Conservation (phyloP, 768 basidiomycete species). For the Tubosaeta sp. region DNA sequence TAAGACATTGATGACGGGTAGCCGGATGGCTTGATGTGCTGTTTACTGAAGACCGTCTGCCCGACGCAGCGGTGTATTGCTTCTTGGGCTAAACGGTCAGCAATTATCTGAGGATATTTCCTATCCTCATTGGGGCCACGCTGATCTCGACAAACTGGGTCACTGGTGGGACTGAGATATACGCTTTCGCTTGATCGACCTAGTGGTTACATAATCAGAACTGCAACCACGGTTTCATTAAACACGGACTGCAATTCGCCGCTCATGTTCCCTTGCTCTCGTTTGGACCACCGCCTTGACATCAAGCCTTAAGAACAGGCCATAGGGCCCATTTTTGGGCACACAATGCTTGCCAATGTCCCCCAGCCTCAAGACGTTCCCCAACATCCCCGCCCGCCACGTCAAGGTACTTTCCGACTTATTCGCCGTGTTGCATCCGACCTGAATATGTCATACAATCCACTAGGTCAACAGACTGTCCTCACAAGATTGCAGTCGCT, state of each 20-base stretch:
- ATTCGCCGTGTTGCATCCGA: conserved; percentile 4
- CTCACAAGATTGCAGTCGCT: conserved; percentile 50
- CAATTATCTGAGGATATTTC: not conserved
- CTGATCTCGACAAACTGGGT: conserved; percentile 10
- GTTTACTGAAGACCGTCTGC: too few relatives aligned
- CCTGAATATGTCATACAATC: not conserved
- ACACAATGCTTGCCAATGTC: conserved; percentile 20
- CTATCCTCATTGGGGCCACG: conserved; percentile 28
- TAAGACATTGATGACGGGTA: too few relatives aligned
- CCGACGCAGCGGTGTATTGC: not conserved
- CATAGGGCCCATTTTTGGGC: conserved; percentile 17
- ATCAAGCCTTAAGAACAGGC: conserved; percentile 28
- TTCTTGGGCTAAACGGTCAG: conserved; percentile 9
- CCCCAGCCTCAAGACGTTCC: conserved; percentile 16
- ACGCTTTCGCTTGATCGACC: not conserved
- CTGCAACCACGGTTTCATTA: conserved; percentile 23
- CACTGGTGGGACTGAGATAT: not conserved
- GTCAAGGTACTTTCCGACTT: conserved; percentile 16
- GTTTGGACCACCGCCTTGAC: conserved; percentile 21
- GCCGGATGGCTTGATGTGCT: too few relatives aligned
- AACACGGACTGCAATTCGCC: conserved; percentile 11
- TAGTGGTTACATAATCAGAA: conserved; percentile 20
- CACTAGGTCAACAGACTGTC: conserved; percentile 38
- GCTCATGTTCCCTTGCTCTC: conserved; percentile 21
- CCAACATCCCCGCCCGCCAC: conserved; percentile 13